A percentile compares a stretch with the other conserved stretches of the same genome.
Conservation (phyloP, 805 yeast species). For the Saccharomyces mikatae region DNA sequence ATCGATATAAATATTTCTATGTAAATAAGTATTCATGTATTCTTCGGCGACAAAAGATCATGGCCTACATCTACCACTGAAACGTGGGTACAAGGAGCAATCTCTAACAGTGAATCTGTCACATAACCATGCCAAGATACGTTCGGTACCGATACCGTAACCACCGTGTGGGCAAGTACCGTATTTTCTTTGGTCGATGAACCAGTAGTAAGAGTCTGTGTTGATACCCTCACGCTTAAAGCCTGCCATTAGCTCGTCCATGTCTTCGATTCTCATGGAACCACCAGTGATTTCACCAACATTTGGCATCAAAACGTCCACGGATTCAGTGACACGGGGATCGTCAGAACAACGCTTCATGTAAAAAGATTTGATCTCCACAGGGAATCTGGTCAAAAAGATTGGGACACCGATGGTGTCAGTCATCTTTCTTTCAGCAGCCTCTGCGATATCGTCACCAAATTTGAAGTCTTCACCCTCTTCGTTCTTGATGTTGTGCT, state of each 20-base stretch:
- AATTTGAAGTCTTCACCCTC: slow-evolving; percentile 88
- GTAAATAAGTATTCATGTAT: not conserved
- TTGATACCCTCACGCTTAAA: slow-evolving; percentile 88
- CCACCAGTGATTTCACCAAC: slow-evolving; percentile 99
- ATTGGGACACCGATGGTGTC: slow-evolving; percentile 91
- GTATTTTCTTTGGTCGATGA: slow-evolving; percentile 87
- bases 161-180: slow-evolving; percentile 99
- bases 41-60: slow-evolving; percentile 24
- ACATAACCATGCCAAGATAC: slow-evolving; percentile 97
- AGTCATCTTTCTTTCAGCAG: slow-evolving; percentile 98
- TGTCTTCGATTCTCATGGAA: slow-evolving; percentile 87
- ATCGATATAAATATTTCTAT: not conserved
- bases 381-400: slow-evolving; percentile 88
- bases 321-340: slow-evolving; percentile 93
- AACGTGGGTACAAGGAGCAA: slow-evolving; percentile 95
- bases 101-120: slow-evolving; percentile 97
- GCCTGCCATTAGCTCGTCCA: slow-evolving; percentile 79
- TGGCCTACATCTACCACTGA: slow-evolving; percentile 96
- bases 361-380: slow-evolving; percentile 94
- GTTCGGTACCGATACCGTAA: slow-evolving; percentile 96
- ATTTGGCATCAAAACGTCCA: slow-evolving; percentile 96
- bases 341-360: slow-evolving; percentile 90
- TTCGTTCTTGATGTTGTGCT: slow-evolving; percentile 88
- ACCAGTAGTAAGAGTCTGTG: slow-evolving; percentile 87
- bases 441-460: slow-evolving; percentile 99